A percentile compares a stretch with the other conserved stretches of the same genome.
Conservation (phyloP, 2,329 filamentous ascomycete species). For the Talaromyces funiculosus region DNA sequence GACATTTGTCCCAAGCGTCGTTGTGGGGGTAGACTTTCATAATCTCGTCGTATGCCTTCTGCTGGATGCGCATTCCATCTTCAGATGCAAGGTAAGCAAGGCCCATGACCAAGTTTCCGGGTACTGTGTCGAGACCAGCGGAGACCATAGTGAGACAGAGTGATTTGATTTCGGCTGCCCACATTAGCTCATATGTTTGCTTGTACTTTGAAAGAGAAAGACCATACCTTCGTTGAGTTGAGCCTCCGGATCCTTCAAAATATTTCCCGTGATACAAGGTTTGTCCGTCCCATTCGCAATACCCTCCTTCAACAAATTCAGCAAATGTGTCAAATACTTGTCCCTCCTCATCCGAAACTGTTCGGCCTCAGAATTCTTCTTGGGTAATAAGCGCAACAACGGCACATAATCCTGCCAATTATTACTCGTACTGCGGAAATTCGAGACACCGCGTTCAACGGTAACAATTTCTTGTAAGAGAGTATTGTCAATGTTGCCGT, state of each 20-base stretch:
- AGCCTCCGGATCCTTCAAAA: conserved; percentile 63
- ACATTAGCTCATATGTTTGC: neutral
- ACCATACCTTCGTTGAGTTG: conserved; percentile 60
- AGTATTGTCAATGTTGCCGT: conserved; percentile 61
- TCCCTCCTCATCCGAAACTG: conserved; percentile 65
- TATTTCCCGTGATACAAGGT: conserved; percentile 64
- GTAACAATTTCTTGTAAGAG: conserved; percentile 67
- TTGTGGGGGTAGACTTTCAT: conserved; percentile 64
- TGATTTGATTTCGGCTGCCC: conserved; percentile 65
- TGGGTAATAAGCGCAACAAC: conserved; percentile 59
- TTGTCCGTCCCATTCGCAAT: conserved; percentile 60
- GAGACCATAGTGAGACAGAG: conserved; percentile 79
- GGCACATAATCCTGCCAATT: conserved; percentile 87
- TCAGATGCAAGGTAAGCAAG: conserved; percentile 67
- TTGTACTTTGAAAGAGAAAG: too few relatives aligned
- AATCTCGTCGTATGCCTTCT: conserved; percentile 64
- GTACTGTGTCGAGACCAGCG: conserved; percentile 74
- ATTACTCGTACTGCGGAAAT: conserved; percentile 71
- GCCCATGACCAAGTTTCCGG: conserved; percentile 72
- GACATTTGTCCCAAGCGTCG: conserved; percentile 69
- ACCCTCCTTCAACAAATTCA: conserved; percentile 55
- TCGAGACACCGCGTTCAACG: conserved; percentile 69
- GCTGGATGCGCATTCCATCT: conserved; percentile 64
- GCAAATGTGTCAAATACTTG: conserved; percentile 56
- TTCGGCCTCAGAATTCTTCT: conserved; percentile 56